Conservation (phyloP, 2,329 filamentous ascomycete species). For the Arthrobotrys conoides region DNA sequence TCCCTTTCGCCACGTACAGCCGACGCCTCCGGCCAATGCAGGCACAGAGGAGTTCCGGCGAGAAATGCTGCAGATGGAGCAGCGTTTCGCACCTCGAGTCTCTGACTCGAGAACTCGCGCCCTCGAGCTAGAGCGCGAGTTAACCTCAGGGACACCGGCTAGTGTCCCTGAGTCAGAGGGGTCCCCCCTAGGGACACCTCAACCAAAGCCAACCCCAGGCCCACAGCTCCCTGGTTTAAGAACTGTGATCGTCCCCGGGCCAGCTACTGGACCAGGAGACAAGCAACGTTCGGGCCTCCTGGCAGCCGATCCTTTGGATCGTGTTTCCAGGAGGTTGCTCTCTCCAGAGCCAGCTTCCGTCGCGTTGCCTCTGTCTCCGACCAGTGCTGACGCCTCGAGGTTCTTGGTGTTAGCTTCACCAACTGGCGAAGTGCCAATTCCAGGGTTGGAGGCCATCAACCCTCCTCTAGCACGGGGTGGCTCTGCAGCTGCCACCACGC, state of each 20-base stretch:
- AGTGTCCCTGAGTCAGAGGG: neutral
- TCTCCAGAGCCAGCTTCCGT: constrained; percentile 19
- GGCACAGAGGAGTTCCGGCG: constrained; percentile 30
- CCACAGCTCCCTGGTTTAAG: constrained; percentile 7
- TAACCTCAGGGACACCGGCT: constrained; percentile 3
- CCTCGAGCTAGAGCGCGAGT: constrained; percentile 30
- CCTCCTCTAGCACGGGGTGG: neutral
- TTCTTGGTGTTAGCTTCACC: neutral
- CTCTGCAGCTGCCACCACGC: neutral
- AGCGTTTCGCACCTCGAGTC: constrained; percentile 31
- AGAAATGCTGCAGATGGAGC: constrained; percentile 21
- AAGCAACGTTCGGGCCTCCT: neutral
- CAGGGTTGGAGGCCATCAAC: neutral
- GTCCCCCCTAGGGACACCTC: neutral
- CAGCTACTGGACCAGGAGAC: neutral
- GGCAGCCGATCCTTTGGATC: neutral
- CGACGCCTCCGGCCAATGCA: constrained; percentile 35
- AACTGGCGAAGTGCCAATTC: neutral
- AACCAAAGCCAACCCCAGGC: neutral
- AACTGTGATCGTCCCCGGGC: neutral
- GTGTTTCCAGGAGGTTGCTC: neutral
- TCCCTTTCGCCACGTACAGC: constrained; percentile 39
- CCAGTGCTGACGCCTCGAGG: neutral
- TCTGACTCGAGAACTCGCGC: constrained; percentile 41
- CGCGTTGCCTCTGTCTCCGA: constrained; percentile 3